Percentiles rank a stretch among this genome's conserved stretches.
These are phyloP conservation scores for Pseudopithomyces maydicus DNA, from an alignment of 2,329 filamentous ascomycete species.

Conservation along the genomic window DNA sequence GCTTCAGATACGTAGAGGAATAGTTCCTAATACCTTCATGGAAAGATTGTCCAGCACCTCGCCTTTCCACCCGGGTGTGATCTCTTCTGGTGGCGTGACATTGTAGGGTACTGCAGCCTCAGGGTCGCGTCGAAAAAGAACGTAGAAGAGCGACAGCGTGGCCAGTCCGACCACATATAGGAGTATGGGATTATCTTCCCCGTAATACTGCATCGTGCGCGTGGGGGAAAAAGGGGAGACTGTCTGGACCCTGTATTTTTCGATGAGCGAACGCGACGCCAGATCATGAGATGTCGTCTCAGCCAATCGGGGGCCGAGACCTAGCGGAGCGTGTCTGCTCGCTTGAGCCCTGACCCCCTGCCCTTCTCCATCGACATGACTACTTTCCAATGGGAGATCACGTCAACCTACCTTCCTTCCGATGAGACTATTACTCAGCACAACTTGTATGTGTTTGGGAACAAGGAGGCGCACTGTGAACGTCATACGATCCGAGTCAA, in stretches of 20 bases:
- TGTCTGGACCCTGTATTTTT: slow-evolving; percentile 9
- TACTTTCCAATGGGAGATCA: no score
- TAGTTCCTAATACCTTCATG: slow-evolving; percentile 58
- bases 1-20: neutral
- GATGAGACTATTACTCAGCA: no score
- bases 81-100: slow-evolving; percentile 66
- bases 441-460: no score
- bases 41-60: slow-evolving; percentile 63
- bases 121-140: slow-evolving; percentile 31
- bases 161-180: slow-evolving; percentile 24
- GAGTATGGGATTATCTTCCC: slow-evolving; percentile 29
- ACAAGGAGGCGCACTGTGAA: no score
- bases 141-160: slow-evolving; percentile 29
- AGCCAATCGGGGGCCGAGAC: slow-evolving; percentile 6
- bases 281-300: slow-evolving; percentile 5
- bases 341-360: neutral
- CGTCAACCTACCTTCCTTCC: no score
- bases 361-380: neutral
- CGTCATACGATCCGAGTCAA: no score
- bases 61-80: slow-evolving; percentile 58
- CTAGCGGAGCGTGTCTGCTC: neutral
- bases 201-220: slow-evolving; percentile 32
- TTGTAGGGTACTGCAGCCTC: slow-evolving; percentile 62
- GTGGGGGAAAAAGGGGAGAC: slow-evolving; percentile 5
- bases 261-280: neutral